Evolutionary conservation across 2,329 filamentous ascomycete genomes (phyloP).

Genomic region (Pseudocercospora vitis): DNA sequence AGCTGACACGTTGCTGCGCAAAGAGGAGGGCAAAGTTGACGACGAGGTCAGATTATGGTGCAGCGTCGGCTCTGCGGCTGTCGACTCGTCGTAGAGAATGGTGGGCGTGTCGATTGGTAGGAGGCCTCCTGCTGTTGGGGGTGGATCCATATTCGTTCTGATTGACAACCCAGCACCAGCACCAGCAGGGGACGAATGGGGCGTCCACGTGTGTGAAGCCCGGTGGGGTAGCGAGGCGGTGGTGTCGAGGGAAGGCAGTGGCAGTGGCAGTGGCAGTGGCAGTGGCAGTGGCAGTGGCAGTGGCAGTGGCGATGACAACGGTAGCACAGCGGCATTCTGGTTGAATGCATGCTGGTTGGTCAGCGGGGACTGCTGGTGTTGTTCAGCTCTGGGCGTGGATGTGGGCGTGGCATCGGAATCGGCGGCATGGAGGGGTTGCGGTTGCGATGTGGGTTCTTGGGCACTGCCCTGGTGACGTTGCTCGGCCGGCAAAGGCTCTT

Average conservation of each 20-base stretch:
- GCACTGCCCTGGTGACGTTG: neutral
- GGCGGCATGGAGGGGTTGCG: neutral
- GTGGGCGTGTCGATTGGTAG: slow-evolving; percentile 22
- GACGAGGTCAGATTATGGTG: slow-evolving; percentile 42
- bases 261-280: no score
- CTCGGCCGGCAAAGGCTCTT: neutral
- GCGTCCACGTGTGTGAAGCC: neutral
- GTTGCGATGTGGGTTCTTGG: neutral
- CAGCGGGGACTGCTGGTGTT: neutral
- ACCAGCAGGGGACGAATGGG: slow-evolving; percentile 17
- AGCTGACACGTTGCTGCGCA: slow-evolving; percentile 45
- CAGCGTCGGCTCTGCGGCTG: slow-evolving; percentile 13
- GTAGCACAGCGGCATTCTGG: slow-evolving; percentile 2
- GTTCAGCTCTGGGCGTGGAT: slow-evolving; percentile 5
- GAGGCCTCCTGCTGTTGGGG: slow-evolving; percentile 9
- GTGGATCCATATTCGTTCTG: slow-evolving; percentile 23
- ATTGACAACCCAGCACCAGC: slow-evolving; percentile 28
- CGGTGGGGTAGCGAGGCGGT: slow-evolving; percentile 1
- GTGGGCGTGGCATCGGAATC: neutral
- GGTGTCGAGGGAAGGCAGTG: slow-evolving; percentile 3
- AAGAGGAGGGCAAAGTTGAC: slow-evolving; percentile 34
- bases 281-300: no score
- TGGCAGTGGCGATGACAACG: neutral
- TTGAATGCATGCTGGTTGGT: slow-evolving; percentile 4
- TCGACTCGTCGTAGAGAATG: slow-evolving; percentile 19